phyloP scores from a whole-genome alignment of 139 green algal species.

The Picochlorum sp. region DNA sequence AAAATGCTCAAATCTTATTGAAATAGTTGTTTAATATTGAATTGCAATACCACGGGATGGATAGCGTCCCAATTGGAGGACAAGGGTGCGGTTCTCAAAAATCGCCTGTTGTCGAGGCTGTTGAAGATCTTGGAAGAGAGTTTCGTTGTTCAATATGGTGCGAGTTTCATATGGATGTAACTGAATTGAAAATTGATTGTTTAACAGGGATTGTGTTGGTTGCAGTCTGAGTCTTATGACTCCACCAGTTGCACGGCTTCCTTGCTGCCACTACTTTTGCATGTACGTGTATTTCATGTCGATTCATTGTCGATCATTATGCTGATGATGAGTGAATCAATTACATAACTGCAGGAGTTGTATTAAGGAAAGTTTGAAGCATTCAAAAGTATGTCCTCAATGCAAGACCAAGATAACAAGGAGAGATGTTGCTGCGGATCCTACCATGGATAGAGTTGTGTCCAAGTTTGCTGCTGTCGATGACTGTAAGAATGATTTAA shows the following conservation, averaged over 20 bases:
- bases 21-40: too few species aligned
- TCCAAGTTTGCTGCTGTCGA: not conserved
- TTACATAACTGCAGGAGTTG: slow-evolving; percentile 16
- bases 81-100: not conserved
- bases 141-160: slow-evolving; percentile 4
- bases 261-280: slow-evolving; percentile 50
- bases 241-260: slow-evolving; percentile 21
- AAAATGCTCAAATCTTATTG: too few species aligned
- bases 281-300: slow-evolving; percentile 18
- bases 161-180: not conserved
- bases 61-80: not conserved
- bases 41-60: too few species aligned
- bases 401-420: slow-evolving; percentile 22
- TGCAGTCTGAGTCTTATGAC: slow-evolving; percentile 9
- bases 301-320: too few species aligned
- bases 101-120: not conserved
- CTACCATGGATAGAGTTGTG: slow-evolving; percentile 29
- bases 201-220: not conserved
- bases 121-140: not conserved
- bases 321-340: too few species aligned
- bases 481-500: slow-evolving; percentile 7
- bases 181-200: not conserved
- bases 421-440: slow-evolving; percentile 22
- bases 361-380: slow-evolving; percentile 20
- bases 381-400: slow-evolving; percentile 23